Conservation (phyloP, 2,329 filamentous ascomycete species). For the Fragosphaeria purpurea region DNA sequence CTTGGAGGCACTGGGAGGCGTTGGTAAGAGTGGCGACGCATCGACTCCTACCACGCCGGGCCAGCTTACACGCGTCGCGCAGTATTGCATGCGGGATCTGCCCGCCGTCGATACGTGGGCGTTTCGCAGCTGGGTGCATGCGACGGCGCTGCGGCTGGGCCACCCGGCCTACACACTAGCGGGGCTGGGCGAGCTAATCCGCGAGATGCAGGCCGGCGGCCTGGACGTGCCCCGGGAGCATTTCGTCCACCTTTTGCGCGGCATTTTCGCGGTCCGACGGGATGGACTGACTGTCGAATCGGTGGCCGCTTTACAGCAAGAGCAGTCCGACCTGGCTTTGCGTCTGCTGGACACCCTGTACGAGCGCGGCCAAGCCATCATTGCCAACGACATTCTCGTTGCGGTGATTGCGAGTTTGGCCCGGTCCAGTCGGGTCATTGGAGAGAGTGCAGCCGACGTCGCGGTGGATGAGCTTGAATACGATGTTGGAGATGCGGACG, state of each 20-base stretch:
- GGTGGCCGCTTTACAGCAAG: slow-evolving; percentile 11
- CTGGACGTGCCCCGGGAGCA: slow-evolving; percentile 24
- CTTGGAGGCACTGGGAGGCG: neutral
- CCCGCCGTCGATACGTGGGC: slow-evolving; percentile 23
- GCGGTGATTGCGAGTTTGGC: slow-evolving; percentile 34
- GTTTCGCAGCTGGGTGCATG: slow-evolving; percentile 22
- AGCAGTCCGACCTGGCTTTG: slow-evolving; percentile 30
- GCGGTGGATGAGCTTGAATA: neutral
- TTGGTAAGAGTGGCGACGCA: neutral
- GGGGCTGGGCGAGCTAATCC: slow-evolving; percentile 20
- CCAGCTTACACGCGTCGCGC: neutral
- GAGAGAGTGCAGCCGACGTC: slow-evolving; percentile 19
- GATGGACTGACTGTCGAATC: neutral
- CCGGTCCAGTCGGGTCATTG: slow-evolving; percentile 18
- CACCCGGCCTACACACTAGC: slow-evolving; percentile 8
- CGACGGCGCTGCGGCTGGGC: slow-evolving; percentile 15
- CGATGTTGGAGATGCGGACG: neutral
- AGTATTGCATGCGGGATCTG: slow-evolving; percentile 12
- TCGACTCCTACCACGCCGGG: neutral
- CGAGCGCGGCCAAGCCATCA: slow-evolving; percentile 32
- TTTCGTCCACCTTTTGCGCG: slow-evolving; percentile 27
- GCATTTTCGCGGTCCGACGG: slow-evolving; percentile 21
- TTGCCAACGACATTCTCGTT: slow-evolving; percentile 38
- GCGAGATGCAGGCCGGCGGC: slow-evolving; percentile 30
- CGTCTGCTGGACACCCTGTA: slow-evolving; percentile 34